Conservation (phyloP, 345 rosid genomes). For the Gossypium thurberi region DNA sequence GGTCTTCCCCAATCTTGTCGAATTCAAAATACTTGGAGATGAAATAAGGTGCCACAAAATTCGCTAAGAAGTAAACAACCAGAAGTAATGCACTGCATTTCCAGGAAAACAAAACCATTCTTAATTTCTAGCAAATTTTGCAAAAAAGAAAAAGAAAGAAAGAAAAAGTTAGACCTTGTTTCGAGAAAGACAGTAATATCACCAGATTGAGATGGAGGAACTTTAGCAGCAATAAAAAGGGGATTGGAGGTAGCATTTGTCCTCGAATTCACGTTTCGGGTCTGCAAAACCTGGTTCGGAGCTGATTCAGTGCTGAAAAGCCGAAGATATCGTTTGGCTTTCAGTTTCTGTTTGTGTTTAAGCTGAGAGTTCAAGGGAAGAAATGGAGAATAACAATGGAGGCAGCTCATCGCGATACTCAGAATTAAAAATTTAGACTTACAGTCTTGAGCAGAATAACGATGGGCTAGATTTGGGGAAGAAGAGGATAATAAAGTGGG, state of each 20-base stretch:
- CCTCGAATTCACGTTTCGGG: background rate
- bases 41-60: constrained; percentile 33
- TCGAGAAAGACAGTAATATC: constrained; percentile 30
- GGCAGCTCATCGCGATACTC: constrained; percentile 6
- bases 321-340: background rate
- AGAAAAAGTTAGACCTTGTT: constrained; percentile 25
- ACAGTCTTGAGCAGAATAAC: too few species aligned
- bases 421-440: background rate
- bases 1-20: constrained; percentile 18
- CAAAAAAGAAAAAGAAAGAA: background rate
- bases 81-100: constrained; percentile 43
- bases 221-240: constrained; percentile 19
- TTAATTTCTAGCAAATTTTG: background rate
- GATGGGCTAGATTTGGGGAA: background rate
- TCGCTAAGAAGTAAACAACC: constrained; percentile 26
- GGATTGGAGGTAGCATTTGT: constrained; percentile 14
- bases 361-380: constrained; percentile 5
- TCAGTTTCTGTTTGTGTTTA: background rate
- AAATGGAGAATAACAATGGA: constrained; percentile 9
- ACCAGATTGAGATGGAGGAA: constrained; percentile 21
- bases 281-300: background rate
- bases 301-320: background rate
- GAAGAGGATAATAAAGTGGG: background rate
- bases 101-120: background rate
- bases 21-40: constrained; percentile 23